Percentiles rank a stretch among this genome's conserved stretches.
These are phyloP conservation scores for Ascoidea asiatica DNA, from an alignment of 805 yeast species.

Conservation along the genomic window DNA sequence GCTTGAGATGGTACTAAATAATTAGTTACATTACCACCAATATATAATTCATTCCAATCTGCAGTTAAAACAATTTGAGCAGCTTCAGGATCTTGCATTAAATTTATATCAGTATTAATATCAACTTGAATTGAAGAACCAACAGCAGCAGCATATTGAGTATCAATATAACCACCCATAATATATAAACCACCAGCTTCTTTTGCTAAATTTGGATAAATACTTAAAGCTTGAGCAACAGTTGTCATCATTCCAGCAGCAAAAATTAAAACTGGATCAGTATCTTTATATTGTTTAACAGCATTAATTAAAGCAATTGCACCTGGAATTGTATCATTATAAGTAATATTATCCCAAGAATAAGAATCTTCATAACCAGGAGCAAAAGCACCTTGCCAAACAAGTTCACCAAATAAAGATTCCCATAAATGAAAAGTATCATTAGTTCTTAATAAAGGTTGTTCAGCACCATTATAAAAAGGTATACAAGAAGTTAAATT, in stretches of 20 bases:
- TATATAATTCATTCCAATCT: slow-evolving; percentile 23
- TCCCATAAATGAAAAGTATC: slow-evolving; percentile 27
- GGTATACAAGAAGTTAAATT: slow-evolving; percentile 24
- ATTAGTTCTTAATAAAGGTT: slow-evolving; percentile 24
- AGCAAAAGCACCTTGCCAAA: slow-evolving; percentile 29
- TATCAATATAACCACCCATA: slow-evolving; percentile 32
- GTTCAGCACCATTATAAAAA: slow-evolving; percentile 23
- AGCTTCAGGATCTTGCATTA: slow-evolving; percentile 31
- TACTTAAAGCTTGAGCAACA: slow-evolving; percentile 28
- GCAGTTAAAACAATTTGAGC: slow-evolving; percentile 29
- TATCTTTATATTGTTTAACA: slow-evolving; percentile 21
- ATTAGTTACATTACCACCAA: slow-evolving; percentile 30
- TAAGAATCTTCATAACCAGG: slow-evolving; percentile 20
- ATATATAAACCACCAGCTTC: slow-evolving; percentile 26
- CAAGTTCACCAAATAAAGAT: slow-evolving; percentile 22
- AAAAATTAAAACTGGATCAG: slow-evolving; percentile 22
- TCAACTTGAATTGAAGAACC: slow-evolving; percentile 21
- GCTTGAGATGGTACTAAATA: slow-evolving; percentile 25
- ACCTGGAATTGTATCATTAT: slow-evolving; percentile 19
- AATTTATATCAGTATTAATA: slow-evolving; percentile 28
- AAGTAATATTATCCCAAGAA: slow-evolving; percentile 19
- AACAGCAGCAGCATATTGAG: slow-evolving; percentile 22
- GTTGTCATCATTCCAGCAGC: slow-evolving; percentile 31
- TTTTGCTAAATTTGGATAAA: slow-evolving; percentile 24
- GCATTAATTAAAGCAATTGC: slow-evolving; percentile 27